Evolutionary conservation across 2,329 filamentous ascomycete genomes (phyloP), one percentile per base, ranked within the genome.

Genomic region (Escovopsis sp.): DNA sequence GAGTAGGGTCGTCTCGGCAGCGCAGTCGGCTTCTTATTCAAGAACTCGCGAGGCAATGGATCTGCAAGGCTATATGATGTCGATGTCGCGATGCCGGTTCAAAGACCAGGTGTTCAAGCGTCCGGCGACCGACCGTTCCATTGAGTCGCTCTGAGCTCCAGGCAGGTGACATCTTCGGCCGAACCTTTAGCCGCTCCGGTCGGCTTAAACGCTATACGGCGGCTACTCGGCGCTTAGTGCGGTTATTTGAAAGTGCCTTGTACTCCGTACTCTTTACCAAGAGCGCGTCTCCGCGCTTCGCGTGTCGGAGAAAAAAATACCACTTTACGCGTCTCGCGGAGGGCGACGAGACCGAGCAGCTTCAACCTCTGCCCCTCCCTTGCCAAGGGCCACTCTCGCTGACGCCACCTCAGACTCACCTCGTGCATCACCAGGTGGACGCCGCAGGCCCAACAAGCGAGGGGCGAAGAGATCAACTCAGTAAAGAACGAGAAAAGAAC

Each of bases 291-390:
- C 33, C 8, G 28, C 28, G 28, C 28, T 30, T 43, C 41, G 41
- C 44, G 36, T 12, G 36, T 45, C 33, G 11, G 5, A 35, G 40
- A 32, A 49, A 57, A 60, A 23, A 23, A 23, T 23, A 23, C 51
- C 58, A 65, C 63, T 66, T 64, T 62, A 66, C 64, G 63, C 64
- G 63, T 55, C 40, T 33, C 33, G 28, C 11, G 30, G 12, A 41
- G 43, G 33, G 39, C 39, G 47, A 57, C 55, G 54, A 54, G 53
- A 46, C 48, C 39, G 36, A 30, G 40, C 28, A 39, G 28, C 8
- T 11, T 32, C 43, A 46, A 46, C 47, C 47, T 44, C 42, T 52
- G 49, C 51, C 52, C 48, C 49, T 51, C 51, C 47, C 44, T 39
- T 40, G 41, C 48, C 40, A 49, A 41, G 42, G 42, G 36, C 41